Conservation (phyloP, 768 basidiomycete species). For the Lentinula boryana region DNA sequence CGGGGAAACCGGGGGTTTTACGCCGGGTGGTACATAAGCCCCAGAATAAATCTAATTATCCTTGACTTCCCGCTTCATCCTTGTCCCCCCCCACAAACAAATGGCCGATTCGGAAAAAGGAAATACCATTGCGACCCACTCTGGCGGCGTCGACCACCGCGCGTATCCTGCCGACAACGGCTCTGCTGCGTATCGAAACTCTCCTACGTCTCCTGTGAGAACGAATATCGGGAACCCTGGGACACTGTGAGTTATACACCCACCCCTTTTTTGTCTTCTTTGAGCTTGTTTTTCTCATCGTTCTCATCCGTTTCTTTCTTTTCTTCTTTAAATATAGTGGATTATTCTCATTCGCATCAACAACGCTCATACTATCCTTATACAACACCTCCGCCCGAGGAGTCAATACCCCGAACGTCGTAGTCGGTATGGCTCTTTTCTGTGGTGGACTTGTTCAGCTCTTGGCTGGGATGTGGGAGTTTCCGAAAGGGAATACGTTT, state of each 20-base stretch:
- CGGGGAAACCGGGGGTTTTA: too few relatives aligned
- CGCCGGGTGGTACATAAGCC: not conserved
- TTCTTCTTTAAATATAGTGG: too few relatives aligned
- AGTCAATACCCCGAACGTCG: constrained; percentile 55
- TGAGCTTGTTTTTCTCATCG: not conserved
- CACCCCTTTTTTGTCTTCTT: not conserved
- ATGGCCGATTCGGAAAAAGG: constrained; percentile 32
- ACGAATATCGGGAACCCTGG: constrained; percentile 53
- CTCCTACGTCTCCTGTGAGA: constrained; percentile 19
- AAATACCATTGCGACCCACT: constrained; percentile 20
- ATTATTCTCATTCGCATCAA: constrained; percentile 78
- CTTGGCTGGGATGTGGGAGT: constrained; percentile 88
- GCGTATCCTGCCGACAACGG: constrained; percentile 11
- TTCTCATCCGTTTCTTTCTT: too few relatives aligned
- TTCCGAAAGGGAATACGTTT: constrained; percentile 62
- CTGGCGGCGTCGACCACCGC: constrained; percentile 4
- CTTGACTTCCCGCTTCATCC: not conserved
- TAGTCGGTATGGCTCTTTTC: constrained; percentile 84
- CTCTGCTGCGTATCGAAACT: constrained; percentile 13
- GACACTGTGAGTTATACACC: constrained; percentile 38
- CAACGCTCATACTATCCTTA: constrained; percentile 73
- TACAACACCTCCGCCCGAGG: constrained; percentile 59
- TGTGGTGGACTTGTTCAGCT: constrained; percentile 83
- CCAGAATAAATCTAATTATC: not conserved
- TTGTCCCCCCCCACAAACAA: too few relatives aligned